These are phyloP conservation scores for Diutina siamensis DNA, from an alignment of 1,139 yeast genomes.

Conservation along the genomic window DNA sequence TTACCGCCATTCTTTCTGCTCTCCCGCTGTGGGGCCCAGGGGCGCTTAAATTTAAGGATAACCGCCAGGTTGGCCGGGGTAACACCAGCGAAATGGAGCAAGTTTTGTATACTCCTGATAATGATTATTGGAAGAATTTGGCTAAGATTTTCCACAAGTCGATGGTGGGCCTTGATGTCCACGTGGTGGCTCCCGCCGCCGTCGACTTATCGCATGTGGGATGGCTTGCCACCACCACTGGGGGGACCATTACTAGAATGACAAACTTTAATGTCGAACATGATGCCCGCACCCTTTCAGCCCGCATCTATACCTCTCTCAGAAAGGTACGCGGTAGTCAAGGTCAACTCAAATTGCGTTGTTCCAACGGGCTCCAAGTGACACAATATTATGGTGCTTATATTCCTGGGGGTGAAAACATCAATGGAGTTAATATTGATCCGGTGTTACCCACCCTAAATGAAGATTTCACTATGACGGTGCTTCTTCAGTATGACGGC, in stretches of 20 bases:
- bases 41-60: slow-evolving; percentile 44
- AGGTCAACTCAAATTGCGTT: slow-evolving; percentile 74
- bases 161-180: slow-evolving; percentile 70
- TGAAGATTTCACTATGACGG: slow-evolving; percentile 57
- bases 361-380: slow-evolving; percentile 82
- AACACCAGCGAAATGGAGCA: slow-evolving; percentile 45
- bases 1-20: slow-evolving; percentile 54
- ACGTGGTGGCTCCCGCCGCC: slow-evolving; percentile 52
- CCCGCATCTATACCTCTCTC: slow-evolving; percentile 41
- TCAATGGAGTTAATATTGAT: slow-evolving; percentile 30
- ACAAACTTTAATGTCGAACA: slow-evolving; percentile 55
- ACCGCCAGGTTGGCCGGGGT: slow-evolving; percentile 23
- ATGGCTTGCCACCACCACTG: slow-evolving; percentile 53
- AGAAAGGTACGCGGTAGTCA: slow-evolving; percentile 53
- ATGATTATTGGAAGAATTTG: slow-evolving; percentile 49
- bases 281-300: slow-evolving; percentile 58
- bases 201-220: slow-evolving; percentile 72
- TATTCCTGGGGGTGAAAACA: slow-evolving; percentile 21
- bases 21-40: slow-evolving; percentile 87
- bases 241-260: slow-evolving; percentile 62
- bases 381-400: slow-evolving; percentile 53
- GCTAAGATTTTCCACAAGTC: slow-evolving; percentile 45
- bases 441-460: slow-evolving; percentile 63
- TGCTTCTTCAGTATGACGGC: slow-evolving; percentile 69
- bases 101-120: slow-evolving; percentile 44